Evolutionary conservation across 169 alveolate species (phyloP).

Genomic region (Eimeria brunetti): DNA sequence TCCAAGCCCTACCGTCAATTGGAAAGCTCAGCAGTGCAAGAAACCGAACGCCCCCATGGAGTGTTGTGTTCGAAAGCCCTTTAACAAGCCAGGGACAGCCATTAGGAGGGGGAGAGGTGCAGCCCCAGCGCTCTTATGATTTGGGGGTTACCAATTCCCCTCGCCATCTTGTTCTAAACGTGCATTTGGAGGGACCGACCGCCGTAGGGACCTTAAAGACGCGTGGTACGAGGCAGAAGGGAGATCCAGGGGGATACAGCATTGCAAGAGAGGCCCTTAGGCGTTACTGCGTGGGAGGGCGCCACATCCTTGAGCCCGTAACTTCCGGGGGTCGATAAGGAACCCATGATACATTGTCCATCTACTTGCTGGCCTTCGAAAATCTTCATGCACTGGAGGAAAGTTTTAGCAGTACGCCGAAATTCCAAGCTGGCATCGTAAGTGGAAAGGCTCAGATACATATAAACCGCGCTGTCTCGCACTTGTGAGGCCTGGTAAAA

Average conservation of each 20-base stretch:
- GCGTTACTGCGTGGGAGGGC: not conserved
- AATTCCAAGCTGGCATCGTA: not conserved
- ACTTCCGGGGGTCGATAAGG: not conserved
- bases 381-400: no score
- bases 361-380: not conserved
- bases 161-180: not conserved
- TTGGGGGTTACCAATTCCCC: not conserved
- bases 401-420: not conserved
- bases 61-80: slow-evolving; percentile 4
- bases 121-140: not conserved
- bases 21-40: not conserved
- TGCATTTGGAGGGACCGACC: not conserved
- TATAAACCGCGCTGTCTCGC: not conserved
- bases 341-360: not conserved
- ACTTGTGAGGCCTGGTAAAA: not conserved
- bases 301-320: not conserved
- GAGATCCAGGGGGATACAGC: not conserved
- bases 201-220: not conserved
- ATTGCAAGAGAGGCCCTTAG: not conserved
- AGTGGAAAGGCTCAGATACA: not conserved
- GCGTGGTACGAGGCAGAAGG: not conserved
- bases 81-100: not conserved
- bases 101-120: not conserved
- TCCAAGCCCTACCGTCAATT: not conserved
- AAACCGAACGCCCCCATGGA: not conserved